Evolutionary conservation across 2,329 filamentous ascomycete genomes (phyloP).

Genomic region (Neonectria hederae): DNA sequence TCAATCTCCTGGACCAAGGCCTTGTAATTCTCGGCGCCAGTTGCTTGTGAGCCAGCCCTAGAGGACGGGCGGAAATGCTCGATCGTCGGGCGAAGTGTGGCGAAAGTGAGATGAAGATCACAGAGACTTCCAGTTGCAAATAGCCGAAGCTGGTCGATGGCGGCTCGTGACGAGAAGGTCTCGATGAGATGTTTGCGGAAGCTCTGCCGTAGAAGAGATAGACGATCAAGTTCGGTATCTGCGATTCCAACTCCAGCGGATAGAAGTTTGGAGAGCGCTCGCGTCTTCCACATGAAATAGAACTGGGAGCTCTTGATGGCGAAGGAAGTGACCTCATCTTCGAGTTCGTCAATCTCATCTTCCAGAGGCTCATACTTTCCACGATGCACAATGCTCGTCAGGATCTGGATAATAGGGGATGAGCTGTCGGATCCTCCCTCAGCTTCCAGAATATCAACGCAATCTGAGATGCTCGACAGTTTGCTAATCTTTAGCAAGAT

Average conservation of each 20-base stretch:
- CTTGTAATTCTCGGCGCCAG: slow-evolving; percentile 46
- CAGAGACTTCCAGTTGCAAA: slow-evolving; percentile 80
- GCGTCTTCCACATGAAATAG: slow-evolving; percentile 96
- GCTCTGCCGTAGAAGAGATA: slow-evolving; percentile 64
- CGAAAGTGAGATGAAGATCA: slow-evolving; percentile 84
- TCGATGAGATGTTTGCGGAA: slow-evolving; percentile 73
- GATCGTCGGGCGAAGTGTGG: slow-evolving; percentile 70
- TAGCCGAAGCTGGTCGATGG: slow-evolving; percentile 81
- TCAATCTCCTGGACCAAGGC: slow-evolving; percentile 74
- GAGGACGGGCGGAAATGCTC: slow-evolving; percentile 50
- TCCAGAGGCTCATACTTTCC: slow-evolving; percentile 76
- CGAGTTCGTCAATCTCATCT: slow-evolving; percentile 76
- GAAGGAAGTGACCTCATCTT: slow-evolving; percentile 80
- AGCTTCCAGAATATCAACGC: slow-evolving; percentile 77
- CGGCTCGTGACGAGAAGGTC: slow-evolving; percentile 72
- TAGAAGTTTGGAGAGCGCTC: slow-evolving; percentile 65
- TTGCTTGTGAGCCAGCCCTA: slow-evolving; percentile 34
- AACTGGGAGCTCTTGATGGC: slow-evolving; percentile 81
- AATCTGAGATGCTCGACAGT: slow-evolving; percentile 81
- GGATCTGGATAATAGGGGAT: slow-evolving; percentile 69
- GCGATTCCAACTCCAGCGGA: slow-evolving; percentile 64
- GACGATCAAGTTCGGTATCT: slow-evolving; percentile 66
- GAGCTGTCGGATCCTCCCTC: slow-evolving; percentile 59
- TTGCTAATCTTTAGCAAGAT: slow-evolving; percentile 83
- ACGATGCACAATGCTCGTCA: slow-evolving; percentile 77